phyloP scores from a whole-genome alignment of 768 basidiomycete genomes.

The Trametes gibbosa region DNA sequence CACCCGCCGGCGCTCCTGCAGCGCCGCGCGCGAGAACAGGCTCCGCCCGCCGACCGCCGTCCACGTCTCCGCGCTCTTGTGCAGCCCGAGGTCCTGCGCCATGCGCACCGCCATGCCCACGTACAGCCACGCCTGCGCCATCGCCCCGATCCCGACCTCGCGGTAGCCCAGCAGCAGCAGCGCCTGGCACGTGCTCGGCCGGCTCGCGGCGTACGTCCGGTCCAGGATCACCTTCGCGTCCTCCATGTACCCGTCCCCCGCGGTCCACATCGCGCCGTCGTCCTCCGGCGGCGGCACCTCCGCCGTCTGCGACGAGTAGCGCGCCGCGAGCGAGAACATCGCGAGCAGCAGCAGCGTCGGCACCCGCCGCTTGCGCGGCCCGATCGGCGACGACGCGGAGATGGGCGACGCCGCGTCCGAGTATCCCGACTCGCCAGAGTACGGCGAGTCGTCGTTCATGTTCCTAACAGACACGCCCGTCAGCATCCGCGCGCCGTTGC shows the following conservation, averaged over 20 bases:
- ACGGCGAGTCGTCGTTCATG: constrained; percentile 30
- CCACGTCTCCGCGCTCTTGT: constrained; percentile 80
- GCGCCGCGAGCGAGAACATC: constrained; percentile 83
- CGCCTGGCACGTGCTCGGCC: constrained; percentile 74
- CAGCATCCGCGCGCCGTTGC: background rate
- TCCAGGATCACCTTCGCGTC: constrained; percentile 67
- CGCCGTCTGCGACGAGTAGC: constrained; percentile 47
- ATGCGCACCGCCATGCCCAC: constrained; percentile 89
- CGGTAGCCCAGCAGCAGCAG: constrained; percentile 79
- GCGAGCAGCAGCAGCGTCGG: constrained; percentile 70
- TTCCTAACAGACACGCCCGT: constrained; percentile 4
- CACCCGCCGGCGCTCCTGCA: constrained; percentile 68
- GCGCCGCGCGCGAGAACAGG: constrained; percentile 58
- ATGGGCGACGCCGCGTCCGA: constrained; percentile 23
- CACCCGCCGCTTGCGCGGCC: constrained; percentile 43
- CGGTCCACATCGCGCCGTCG: constrained; percentile 72
- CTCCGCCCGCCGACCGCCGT: constrained; percentile 44
- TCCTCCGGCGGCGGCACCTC: constrained; percentile 39
- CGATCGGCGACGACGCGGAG: constrained; percentile 36
- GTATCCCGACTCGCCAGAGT: constrained; percentile 28
- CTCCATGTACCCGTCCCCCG: constrained; percentile 71
- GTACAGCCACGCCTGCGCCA: constrained; percentile 86
- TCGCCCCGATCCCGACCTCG: constrained; percentile 85
- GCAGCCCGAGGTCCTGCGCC: constrained; percentile 87
- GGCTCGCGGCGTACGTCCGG: constrained; percentile 64